phyloP scores from a whole-genome alignment of 768 basidiomycete species.

The Mycena galopus region DNA sequence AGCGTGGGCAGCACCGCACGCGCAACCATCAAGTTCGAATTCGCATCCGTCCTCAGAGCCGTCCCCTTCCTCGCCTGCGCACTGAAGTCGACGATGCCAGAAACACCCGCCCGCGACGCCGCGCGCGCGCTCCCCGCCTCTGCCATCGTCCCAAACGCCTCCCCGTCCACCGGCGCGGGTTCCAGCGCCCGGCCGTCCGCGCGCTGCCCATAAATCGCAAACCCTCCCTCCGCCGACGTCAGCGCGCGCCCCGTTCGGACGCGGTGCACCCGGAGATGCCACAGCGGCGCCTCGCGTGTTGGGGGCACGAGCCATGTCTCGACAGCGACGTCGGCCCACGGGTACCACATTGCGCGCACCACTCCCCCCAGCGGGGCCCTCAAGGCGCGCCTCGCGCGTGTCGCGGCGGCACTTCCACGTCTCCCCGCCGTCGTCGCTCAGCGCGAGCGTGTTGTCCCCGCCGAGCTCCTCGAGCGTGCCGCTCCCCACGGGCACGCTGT shows the following conservation, averaged over 20 bases:
- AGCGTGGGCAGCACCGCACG: constrained; percentile 79
- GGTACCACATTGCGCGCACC: constrained; percentile 80
- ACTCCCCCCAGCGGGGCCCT: constrained; percentile 56
- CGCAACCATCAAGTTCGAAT: constrained; percentile 77
- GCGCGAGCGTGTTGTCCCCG: constrained; percentile 77
- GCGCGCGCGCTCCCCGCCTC: constrained; percentile 63
- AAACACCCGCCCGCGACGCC: constrained; percentile 70
- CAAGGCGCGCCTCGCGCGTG: constrained; percentile 71
- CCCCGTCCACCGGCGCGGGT: constrained; percentile 58
- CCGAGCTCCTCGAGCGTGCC: constrained; percentile 79
- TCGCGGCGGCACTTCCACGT: constrained; percentile 78
- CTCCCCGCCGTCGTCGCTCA: constrained; percentile 79
- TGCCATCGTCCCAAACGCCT: constrained; percentile 63
- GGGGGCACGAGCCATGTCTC: constrained; percentile 85
- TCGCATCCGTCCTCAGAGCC: constrained; percentile 77
- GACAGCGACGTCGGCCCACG: constrained; percentile 78
- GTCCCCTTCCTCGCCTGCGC: constrained; percentile 46
- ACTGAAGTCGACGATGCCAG: constrained; percentile 69
- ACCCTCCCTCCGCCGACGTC: constrained; percentile 76
- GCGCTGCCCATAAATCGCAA: constrained; percentile 78
- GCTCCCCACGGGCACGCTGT: constrained; percentile 77
- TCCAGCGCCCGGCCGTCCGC: constrained; percentile 71
- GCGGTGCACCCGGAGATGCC: constrained; percentile 80
- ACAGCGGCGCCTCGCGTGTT: constrained; percentile 64
- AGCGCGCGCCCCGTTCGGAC: constrained; percentile 66